phyloP scores from a whole-genome alignment of 306 rosid genomes.

The Mucuna pruriens region DNA sequence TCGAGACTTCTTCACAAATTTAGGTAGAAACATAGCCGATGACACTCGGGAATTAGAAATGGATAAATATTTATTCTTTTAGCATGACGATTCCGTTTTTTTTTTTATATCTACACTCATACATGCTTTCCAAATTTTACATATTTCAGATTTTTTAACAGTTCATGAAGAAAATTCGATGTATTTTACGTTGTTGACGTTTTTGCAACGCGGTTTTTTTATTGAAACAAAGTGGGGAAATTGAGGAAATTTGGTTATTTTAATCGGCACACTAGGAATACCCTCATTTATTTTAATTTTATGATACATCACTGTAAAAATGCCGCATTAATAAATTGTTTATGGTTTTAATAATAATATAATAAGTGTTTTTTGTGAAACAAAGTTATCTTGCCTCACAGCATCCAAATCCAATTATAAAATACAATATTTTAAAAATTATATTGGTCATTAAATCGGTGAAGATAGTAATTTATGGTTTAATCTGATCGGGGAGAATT shows the following conservation, averaged over 20 bases:
- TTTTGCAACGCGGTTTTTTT: neutral
- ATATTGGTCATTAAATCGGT: neutral
- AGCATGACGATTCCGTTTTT: constrained; percentile 24
- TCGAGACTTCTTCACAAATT: constrained; percentile 72
- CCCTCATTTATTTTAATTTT: neutral
- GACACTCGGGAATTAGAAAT: constrained; percentile 33
- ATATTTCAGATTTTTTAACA: neutral
- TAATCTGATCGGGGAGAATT: neutral
- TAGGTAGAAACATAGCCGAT: constrained; percentile 37
- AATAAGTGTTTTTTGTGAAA: no score
- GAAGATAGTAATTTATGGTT: neutral
- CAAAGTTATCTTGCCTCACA: no score
- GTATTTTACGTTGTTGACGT: neutral
- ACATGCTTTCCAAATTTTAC: neutral
- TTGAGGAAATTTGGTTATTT: neutral
- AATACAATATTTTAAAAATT: no score
- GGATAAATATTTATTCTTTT: neutral
- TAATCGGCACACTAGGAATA: neutral
- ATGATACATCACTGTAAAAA: neutral
- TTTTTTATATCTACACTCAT: constrained; percentile 1
- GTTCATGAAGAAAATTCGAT: neutral
- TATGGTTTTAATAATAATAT: neutral
- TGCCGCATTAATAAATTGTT: neutral
- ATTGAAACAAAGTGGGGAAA: neutral
- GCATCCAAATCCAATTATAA: no score